Conservation (phyloP, 306 rosid species). For the Gynostemma pentaphyllum region DNA sequence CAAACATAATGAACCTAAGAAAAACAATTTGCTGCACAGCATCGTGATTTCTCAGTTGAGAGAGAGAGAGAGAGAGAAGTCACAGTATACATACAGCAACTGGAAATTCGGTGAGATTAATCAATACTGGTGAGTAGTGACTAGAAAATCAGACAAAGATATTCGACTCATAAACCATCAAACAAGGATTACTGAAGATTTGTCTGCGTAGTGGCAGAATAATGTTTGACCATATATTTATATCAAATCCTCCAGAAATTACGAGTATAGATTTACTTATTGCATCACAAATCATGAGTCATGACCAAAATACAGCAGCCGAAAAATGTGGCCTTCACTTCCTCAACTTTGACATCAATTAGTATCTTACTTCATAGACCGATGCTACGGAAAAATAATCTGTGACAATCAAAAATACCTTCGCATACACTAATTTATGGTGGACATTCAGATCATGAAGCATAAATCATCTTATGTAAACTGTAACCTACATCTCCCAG, state of each 20-base stretch:
- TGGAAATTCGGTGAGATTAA: not conserved
- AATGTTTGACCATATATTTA: not conserved
- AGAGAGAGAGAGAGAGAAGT: not conserved
- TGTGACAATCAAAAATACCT: not conserved
- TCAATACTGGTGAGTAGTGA: no score
- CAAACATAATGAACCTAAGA: not conserved
- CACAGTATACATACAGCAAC: not conserved
- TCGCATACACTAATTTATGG: not conserved
- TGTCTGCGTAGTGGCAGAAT: not conserved
- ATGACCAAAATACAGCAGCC: not conserved
- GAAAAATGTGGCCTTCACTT: not conserved
- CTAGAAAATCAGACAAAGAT: not conserved
- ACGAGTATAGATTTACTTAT: not conserved
- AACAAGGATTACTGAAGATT: not conserved
- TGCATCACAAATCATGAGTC: not conserved
- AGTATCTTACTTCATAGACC: not conserved
- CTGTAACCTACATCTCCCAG: not conserved
- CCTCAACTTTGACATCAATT: not conserved
- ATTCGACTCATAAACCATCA: not conserved
- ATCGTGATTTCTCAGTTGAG: not conserved
- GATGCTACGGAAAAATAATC: not conserved
- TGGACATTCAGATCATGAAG: not conserved
- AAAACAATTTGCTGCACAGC: not conserved
- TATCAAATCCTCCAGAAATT: not conserved
- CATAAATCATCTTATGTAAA: not conserved